Conservation (phyloP, 108 stramenopile species). For the Phaeodactylum tricornutum region DNA sequence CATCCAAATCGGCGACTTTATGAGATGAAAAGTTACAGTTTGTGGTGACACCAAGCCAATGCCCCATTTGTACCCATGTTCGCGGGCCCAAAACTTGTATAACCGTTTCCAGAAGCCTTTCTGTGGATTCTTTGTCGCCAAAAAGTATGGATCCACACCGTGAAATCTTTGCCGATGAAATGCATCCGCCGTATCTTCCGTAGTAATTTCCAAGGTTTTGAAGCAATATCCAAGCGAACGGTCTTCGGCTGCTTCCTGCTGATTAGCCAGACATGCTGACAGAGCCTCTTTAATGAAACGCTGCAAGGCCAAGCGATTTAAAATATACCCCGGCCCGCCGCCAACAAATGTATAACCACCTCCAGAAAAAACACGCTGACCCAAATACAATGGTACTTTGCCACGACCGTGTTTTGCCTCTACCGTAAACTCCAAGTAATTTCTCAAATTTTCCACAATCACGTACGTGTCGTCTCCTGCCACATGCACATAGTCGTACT, state of each 20-base stretch:
- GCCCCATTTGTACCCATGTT: not conserved
- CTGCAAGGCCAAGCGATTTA: conserved; percentile 64
- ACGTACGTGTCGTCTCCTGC: conserved; percentile 93
- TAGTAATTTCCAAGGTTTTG: conserved; percentile 23
- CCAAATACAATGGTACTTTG: conserved; percentile 9
- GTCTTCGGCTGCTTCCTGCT: conserved; percentile 72
- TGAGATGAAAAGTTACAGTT: not conserved
- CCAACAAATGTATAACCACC: conserved; percentile 63
- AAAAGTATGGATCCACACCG: conserved; percentile 6
- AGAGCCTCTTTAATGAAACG: conserved; percentile 29
- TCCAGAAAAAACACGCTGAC: not conserved
- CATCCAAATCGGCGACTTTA: conserved; percentile 1
- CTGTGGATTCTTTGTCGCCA: too few species aligned
- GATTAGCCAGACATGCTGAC: conserved; percentile 39
- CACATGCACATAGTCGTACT: conserved; percentile 85
- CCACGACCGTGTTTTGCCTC: conserved; percentile 25
- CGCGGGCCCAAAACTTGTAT: not conserved
- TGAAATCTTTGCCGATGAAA: conserved; percentile 25
- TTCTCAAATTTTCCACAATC: conserved; percentile 77
- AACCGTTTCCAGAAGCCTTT: not conserved
- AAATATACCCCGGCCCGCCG: conserved; percentile 86
- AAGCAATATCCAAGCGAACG: conserved; percentile 65
- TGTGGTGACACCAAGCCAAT: not conserved
- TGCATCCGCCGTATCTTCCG: conserved; percentile 16
- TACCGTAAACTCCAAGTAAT: conserved; percentile 34